Evolutionary conservation across 2,329 filamentous ascomycete genomes (phyloP), one percentile per base, ranked within the genome.

Genomic region (Sporothrix brasiliensis): DNA sequence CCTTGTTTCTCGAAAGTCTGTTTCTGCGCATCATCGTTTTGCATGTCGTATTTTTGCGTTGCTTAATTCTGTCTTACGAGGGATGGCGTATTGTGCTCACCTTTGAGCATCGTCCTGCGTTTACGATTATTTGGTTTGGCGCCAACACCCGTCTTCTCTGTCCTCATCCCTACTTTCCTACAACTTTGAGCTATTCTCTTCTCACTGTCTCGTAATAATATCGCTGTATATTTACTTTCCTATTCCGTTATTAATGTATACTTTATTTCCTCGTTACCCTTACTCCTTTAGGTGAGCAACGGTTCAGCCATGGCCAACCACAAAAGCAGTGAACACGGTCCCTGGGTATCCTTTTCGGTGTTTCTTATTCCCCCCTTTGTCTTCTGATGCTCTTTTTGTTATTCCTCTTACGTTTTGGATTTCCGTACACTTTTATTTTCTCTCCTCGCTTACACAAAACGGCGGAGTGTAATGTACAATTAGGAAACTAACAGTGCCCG

Each of bases 1-100:
- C 58, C 58, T 69, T 65, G 68, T 58, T 68, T 67, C 50, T 53
- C 50, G 24, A 67, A 24, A 53, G 63, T 67, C 63, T 67, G 49
- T 53, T 66, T 68, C 53, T 58, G 34, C 67, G 19, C 67, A 56
- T 69, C 54, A 58, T 58, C 60, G 44, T 61, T 52, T 52, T 13
- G 41, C 30, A 58, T 13, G 41, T 5, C 7, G 10, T 24, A 44
- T n/a, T 14, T 39, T 39, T 30, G 16, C 16, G 41, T 34, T 63
- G 13, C 27, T 53, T 66, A 27, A 11, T 30, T 27, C 30, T 19
- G 21, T 56, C 27, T 52, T 68, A 27, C 39, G 58, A 27, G 39
- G 39, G 34, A 61, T n/a, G 39, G 39, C n/a, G 56, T 61, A 14
- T 41, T 16, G 24, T 69, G 63, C 49, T 53, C 47, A 53, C 47